Evolutionary conservation across 768 basidiomycete species (phyloP), one percentile per base, ranked within the genome.

Genomic region (Mycena sanguinolenta): DNA sequence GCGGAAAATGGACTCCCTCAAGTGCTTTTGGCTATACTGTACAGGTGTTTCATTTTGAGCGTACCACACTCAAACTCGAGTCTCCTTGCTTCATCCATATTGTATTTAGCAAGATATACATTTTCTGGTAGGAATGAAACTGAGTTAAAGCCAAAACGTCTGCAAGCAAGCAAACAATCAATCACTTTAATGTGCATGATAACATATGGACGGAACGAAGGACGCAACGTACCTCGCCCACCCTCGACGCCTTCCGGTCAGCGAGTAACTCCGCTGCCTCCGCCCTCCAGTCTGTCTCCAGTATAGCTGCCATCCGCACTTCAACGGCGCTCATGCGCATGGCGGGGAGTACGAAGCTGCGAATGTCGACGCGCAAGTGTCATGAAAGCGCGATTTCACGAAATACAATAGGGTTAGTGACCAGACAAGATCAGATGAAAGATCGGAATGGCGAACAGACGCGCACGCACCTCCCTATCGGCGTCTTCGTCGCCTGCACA

Each of bases 251-350:
- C 50, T 39, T 10, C 52, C 52, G 62, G 27, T 63, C 50, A 2
- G 52, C 46, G 4, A 63, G 52, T 25, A 54, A 3, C 8, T n/a
- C 25, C 27, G 25, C 52, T 36, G 62, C 62, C 50, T 53, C 62
- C 13, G 25, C 25, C 17, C 38, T 63, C 62, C 62, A 63, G 28
- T 63, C 62, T 28, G 16, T 63, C 17, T 38, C 62, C 3, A 63
- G 36, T 21, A 63, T 54, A 3, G 25, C 52, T 10, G 52, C 62
- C 13, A 63, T 14, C 25, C 62, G 62, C 52, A 12, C 52, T 19
- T 63, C 62, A 19, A 63, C 62, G 8, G 50, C 52, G 19, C 38
- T 27, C 58, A 59, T 59, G 3, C 39, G 38, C 58, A 59, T 59
- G 38, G 27, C 19, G 27, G 14, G 16, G 6, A 44, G 38, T 10